Base-by-base conservation (phyloP, 495 filamentous ascomycete genomes). In the Podospora fimiseda region DNA sequence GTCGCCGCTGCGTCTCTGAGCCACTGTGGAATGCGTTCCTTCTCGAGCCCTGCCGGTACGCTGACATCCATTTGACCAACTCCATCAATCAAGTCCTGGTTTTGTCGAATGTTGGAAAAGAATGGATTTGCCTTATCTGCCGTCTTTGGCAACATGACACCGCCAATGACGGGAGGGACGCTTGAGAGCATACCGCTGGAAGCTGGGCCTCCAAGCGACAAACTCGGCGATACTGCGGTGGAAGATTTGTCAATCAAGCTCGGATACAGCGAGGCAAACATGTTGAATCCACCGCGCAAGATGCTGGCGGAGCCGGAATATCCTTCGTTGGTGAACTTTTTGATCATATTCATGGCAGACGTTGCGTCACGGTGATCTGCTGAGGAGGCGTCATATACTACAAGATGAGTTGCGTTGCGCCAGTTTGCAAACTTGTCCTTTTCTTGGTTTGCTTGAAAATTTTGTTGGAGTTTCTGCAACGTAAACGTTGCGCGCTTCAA, bases 21-120 rank as follows among this genome's bases (percentile, higher is more conserved):
- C 93, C 93, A 98, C 2, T 59, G 43, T 3, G 93, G 94, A 14
- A 96, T 75, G 15, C 70, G 59, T 2, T 74, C 76, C 49, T 80
- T 62, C 13, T 74, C 63, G 16, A 89, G 65, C 6, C 69, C 68
- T 36, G 78, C 59, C 0, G 93, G 93, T 42, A 86, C 66, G 44
- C 84, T 80, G 43, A 98, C 65, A 27, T 89, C 73, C 60, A 97
- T 84, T 62, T 95, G 91, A 0, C 93, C 93, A 39, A 98, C 93
- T 20, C 93, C 93, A 49, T 87, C 91, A 43, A 95, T 82, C 38
- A 98, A 70, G 63, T 98, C 93, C 82, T 95, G 93, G 56, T 98
- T 95, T 68, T 97, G 93, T 22, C 94, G 80, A 59, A 98, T 97
- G 56, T 96, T 96, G 51, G 81, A 81, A 70, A 97, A 98, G 69